phyloP scores from a whole-genome alignment of 441 rosid genomes.

The Eutrema salsugineum region DNA sequence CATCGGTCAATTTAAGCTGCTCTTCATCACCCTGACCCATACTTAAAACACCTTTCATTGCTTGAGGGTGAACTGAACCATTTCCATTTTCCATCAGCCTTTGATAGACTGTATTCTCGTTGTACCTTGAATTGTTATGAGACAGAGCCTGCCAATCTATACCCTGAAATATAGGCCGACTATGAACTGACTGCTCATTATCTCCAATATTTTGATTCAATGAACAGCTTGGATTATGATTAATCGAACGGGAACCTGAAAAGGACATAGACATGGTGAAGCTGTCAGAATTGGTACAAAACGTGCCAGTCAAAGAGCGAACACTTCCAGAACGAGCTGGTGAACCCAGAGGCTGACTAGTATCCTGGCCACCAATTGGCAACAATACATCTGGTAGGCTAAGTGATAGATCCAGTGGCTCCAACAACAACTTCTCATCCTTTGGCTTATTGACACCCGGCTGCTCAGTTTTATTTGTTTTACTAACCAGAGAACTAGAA shows the following conservation, averaged over 20 bases:
- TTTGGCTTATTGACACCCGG: slow-evolving; percentile 45
- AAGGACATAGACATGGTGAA: slow-evolving; percentile 90
- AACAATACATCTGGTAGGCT: slow-evolving; percentile 87
- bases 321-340: slow-evolving; percentile 81
- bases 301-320: slow-evolving; percentile 73
- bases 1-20: slow-evolving; percentile 40
- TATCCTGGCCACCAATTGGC: slow-evolving; percentile 70
- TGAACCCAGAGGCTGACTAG: slow-evolving; percentile 56
- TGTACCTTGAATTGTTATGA: slow-evolving; percentile 67
- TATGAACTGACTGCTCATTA: slow-evolving; percentile 94
- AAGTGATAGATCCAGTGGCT: slow-evolving; percentile 91
- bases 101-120: slow-evolving; percentile 62
- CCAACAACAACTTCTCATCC: slow-evolving; percentile 63
- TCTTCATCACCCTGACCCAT: slow-evolving; percentile 47
- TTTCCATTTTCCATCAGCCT: slow-evolving; percentile 67
- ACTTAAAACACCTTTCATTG: slow-evolving; percentile 43
- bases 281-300: slow-evolving; percentile 76
- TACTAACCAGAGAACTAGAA: slow-evolving; percentile 64
- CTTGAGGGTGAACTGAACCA: slow-evolving; percentile 54
- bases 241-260: slow-evolving; percentile 92
- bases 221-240: slow-evolving; percentile 97
- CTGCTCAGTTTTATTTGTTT: slow-evolving; percentile 44
- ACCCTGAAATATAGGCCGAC: slow-evolving; percentile 91
- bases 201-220: slow-evolving; percentile 84
- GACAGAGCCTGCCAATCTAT: slow-evolving; percentile 74